phyloP scores from a whole-genome alignment of 2,329 filamentous ascomycete species.

The Beauveria scarabaeidicola region DNA sequence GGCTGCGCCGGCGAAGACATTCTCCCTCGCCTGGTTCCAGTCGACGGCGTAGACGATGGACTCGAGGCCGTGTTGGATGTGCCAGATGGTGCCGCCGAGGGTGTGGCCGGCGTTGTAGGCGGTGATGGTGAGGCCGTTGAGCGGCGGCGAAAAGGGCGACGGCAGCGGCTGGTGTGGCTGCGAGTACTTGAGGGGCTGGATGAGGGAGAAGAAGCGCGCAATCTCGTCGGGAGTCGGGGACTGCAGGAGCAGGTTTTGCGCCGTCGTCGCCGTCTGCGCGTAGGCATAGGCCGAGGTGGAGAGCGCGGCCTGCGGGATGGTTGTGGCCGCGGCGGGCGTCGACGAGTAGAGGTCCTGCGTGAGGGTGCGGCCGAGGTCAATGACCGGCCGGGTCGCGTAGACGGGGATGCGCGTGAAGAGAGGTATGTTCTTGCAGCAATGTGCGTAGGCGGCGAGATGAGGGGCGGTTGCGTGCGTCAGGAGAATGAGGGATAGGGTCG shows the following conservation, averaged over 20 bases:
- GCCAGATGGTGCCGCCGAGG: slow-evolving; percentile 95
- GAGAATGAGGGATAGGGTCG: slow-evolving; percentile 79
- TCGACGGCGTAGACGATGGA: slow-evolving; percentile 96
- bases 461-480: slow-evolving; percentile 88
- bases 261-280: slow-evolving; percentile 39
- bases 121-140: slow-evolving; percentile 88
- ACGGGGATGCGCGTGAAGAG: slow-evolving; percentile 86
- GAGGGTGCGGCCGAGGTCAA: slow-evolving; percentile 83
- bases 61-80: slow-evolving; percentile 92
- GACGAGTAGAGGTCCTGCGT: slow-evolving; percentile 89
- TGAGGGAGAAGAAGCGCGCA: slow-evolving; percentile 79
- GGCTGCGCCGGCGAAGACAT: slow-evolving; percentile 85
- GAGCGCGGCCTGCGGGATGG: slow-evolving; percentile 66
- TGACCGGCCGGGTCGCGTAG: slow-evolving; percentile 89
- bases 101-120: slow-evolving; percentile 96
- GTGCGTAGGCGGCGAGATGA: slow-evolving; percentile 87
- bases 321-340: slow-evolving; percentile 76
- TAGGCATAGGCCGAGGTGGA: slow-evolving; percentile 51
- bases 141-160: slow-evolving; percentile 77
- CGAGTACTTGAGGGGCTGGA: slow-evolving; percentile 91
- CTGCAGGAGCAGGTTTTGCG: slow-evolving; percentile 50
- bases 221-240: slow-evolving; percentile 84
- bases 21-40: slow-evolving; percentile 96
- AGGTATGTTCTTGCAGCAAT: slow-evolving; percentile 95
- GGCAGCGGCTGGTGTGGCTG: slow-evolving; percentile 87